Percentiles rank a stretch among this genome's conserved stretches.
Conservation (phyloP, 1,284 basidiomycete genomes). For the Ustilago shanxiensis region DNA sequence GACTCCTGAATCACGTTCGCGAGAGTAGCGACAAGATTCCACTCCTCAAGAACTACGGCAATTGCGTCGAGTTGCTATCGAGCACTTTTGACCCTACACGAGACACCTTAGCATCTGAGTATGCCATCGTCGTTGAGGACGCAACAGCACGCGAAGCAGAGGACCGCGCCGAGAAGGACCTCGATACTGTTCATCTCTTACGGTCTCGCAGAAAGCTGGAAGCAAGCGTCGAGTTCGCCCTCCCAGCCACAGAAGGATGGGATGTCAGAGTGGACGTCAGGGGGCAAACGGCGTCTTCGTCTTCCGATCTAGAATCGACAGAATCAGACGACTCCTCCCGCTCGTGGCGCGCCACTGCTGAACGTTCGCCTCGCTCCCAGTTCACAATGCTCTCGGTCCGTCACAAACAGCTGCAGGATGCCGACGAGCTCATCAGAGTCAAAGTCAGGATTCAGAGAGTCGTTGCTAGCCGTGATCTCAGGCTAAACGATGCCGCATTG, state of each 20-base stretch:
- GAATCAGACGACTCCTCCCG: conserved; percentile 76
- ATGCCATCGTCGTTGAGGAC: conserved; percentile 81
- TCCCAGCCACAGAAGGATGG: conserved; percentile 88
- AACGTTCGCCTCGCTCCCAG: conserved; percentile 23
- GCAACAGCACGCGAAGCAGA: conserved; percentile 71
- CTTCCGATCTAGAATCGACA: not conserved
- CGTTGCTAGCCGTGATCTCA: conserved; percentile 55
- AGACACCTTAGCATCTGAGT: conserved; percentile 86
- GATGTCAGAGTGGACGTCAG: conserved; percentile 78
- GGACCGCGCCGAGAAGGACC: conserved; percentile 47
- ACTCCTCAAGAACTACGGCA: conserved; percentile 81
- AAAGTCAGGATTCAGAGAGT: conserved; percentile 55
- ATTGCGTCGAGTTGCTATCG: conserved; percentile 83
- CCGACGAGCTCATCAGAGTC: conserved; percentile 51
- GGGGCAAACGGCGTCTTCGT: conserved; percentile 9
- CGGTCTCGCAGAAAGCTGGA: conserved; percentile 78
- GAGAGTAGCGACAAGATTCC: conserved; percentile 82
- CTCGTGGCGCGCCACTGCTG: conserved; percentile 74
- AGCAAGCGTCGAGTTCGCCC: conserved; percentile 81
- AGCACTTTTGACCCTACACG: conserved; percentile 82
- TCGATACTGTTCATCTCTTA: conserved; percentile 38
- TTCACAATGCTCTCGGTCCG: conserved; percentile 29
- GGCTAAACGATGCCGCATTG: conserved; percentile 53
- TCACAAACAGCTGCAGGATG: conserved; percentile 32
- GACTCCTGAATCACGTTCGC: conserved; percentile 81